These are phyloP conservation scores for Fibroporia radiculosa DNA, from an alignment of 768 basidiomycete species.

Conservation along the genomic window DNA sequence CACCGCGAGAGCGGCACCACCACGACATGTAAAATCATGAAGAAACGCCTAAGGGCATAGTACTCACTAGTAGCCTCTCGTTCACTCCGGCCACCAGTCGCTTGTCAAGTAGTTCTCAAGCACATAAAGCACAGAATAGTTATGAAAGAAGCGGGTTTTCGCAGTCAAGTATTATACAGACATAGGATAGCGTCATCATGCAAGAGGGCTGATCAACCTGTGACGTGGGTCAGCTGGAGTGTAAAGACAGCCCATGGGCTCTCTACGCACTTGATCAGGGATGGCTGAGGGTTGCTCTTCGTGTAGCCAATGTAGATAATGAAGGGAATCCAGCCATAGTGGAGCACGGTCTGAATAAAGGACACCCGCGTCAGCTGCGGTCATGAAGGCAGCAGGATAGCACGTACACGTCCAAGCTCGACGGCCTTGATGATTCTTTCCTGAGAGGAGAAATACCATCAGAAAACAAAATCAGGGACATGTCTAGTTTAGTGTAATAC, in stretches of 20 bases:
- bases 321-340: conserved; percentile 95
- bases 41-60: too few relatives aligned
- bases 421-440: conserved; percentile 79
- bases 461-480: too few relatives aligned
- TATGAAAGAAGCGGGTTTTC: not conserved
- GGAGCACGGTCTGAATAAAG: conserved; percentile 64
- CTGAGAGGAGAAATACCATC: conserved; percentile 27
- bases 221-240: conserved; percentile 1
- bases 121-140: not conserved
- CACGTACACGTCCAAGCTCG: conserved; percentile 72
- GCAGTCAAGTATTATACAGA: conserved; percentile 13
- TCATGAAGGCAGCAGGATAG: conserved; percentile 1
- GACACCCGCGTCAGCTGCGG: conserved; percentile 3
- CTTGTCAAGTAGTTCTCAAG: too few relatives aligned
- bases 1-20: conserved; percentile 38
- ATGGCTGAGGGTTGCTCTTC: conserved; percentile 87
- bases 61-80: not conserved
- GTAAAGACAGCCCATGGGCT: not conserved
- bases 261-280: conserved; percentile 86
- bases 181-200: conserved; percentile 46
- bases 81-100: too few relatives aligned
- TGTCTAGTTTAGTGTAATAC: conserved; percentile 30
- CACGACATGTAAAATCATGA: conserved; percentile 63
- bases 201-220: conserved; percentile 91
- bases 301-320: conserved; percentile 96